Conservation (phyloP, 495 filamentous ascomycete genomes). For the Symbiotaphrina buchneri region DNA sequence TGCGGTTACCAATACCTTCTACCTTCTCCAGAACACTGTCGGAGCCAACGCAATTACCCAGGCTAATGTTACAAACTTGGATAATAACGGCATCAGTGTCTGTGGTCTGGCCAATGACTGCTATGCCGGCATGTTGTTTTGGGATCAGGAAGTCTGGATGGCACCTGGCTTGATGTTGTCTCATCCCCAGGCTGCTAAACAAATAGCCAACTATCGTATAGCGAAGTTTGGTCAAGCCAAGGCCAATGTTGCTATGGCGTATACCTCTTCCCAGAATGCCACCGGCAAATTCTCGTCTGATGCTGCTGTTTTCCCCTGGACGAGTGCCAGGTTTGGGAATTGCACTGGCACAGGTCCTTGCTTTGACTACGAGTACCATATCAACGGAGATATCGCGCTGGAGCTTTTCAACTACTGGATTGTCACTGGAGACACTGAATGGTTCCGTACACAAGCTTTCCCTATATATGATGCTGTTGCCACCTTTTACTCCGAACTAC, state of each 20-base stretch:
- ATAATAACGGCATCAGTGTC: conserved; percentile 33
- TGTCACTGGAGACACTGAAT: conserved; percentile 30
- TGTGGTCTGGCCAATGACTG: conserved; percentile 37
- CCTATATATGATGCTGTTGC: conserved; percentile 36
- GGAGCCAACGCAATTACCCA: conserved; percentile 20
- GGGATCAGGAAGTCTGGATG: conserved; percentile 47
- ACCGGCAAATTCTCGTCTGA: conserved; percentile 22
- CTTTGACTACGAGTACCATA: conserved; percentile 41
- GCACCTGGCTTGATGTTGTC: conserved; percentile 36
- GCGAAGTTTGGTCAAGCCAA: conserved; percentile 27
- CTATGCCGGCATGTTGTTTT: conserved; percentile 39
- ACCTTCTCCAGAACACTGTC: conserved; percentile 43
- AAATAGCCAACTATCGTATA: conserved; percentile 34
- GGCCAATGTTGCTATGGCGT: conserved; percentile 13
- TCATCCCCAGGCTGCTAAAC: conserved; percentile 29
- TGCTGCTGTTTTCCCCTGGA: conserved; percentile 38
- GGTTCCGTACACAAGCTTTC: conserved; percentile 27
- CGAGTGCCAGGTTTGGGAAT: conserved; percentile 38
- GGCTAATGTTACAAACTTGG: conserved; percentile 15
- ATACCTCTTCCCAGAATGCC: conserved; percentile 19
- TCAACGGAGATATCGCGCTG: conserved; percentile 55
- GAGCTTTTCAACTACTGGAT: conserved; percentile 34
- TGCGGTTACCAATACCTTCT: conserved; percentile 42
- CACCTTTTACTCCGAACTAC: conserved; percentile 28
- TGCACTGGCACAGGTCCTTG: conserved; percentile 44